Conservation (phyloP, 495 filamentous ascomycete genomes). For the Choiromyces venosus region DNA sequence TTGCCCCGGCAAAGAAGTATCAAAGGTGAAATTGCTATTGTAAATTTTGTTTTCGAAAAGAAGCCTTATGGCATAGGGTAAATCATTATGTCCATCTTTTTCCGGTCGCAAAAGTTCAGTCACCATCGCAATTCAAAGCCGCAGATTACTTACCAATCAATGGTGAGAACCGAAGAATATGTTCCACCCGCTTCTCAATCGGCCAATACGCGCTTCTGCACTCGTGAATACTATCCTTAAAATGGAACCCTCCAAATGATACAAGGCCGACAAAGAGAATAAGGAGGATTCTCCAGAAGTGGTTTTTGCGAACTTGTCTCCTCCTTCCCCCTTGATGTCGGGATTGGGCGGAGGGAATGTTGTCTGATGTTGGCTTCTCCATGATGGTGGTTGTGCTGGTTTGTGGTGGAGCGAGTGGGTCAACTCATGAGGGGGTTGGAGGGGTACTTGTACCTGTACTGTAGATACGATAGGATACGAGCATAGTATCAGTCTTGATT, state of each 20-base stretch:
- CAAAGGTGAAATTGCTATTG: constrained; percentile 62
- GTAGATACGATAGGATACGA: no score
- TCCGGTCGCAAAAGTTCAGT: constrained; percentile 16
- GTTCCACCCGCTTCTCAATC: constrained; percentile 61
- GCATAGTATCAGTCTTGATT: no score
- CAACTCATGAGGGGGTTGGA: no score
- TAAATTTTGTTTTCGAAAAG: constrained; percentile 74
- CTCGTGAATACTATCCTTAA: not conserved
- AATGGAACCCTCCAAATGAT: not conserved
- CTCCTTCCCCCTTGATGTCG: not conserved
- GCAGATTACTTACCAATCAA: constrained; percentile 61
- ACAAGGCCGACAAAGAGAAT: not conserved
- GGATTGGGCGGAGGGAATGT: not conserved
- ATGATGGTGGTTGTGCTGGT: not conserved
- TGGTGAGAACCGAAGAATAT: constrained; percentile 66
- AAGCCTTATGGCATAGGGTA: constrained; percentile 66
- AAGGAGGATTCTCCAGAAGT: not conserved
- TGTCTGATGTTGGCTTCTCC: not conserved
- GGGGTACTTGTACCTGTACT: no score
- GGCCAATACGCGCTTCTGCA: not conserved
- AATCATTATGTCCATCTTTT: constrained; percentile 87
- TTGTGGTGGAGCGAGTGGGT: no score
- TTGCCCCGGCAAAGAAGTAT: constrained; percentile 61
- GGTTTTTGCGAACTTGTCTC: not conserved
- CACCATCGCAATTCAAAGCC: constrained; percentile 10